Conservation (phyloP, 805 yeast genomes). For the Ogataea methanolica region DNA sequence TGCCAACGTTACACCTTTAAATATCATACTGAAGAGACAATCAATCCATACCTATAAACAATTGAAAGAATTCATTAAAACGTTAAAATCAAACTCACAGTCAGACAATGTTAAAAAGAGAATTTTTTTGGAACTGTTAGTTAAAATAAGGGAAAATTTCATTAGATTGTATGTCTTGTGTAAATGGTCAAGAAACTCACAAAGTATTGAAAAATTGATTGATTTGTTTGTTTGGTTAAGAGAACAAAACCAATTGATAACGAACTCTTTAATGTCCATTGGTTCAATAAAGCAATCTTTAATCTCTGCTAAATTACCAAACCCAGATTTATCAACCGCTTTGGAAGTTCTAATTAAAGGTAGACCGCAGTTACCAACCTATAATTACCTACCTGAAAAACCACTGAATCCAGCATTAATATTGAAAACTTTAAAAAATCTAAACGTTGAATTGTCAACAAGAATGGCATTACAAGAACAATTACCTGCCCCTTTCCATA, state of each 20-base stretch:
- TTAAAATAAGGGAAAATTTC: slow-evolving; percentile 75
- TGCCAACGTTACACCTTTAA: slow-evolving; percentile 62
- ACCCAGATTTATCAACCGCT: slow-evolving; percentile 85
- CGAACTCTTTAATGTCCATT: slow-evolving; percentile 60
- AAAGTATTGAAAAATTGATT: slow-evolving; percentile 68
- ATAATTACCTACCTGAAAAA: slow-evolving; percentile 47
- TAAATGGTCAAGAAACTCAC: slow-evolving; percentile 80
- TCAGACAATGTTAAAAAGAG: slow-evolving; percentile 63
- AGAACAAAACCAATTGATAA: slow-evolving; percentile 65
- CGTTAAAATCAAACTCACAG: slow-evolving; percentile 47
- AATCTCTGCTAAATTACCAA: slow-evolving; percentile 86
- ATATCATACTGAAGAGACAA: slow-evolving; percentile 53
- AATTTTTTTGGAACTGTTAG: slow-evolving; percentile 61
- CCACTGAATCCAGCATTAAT: slow-evolving; percentile 52
- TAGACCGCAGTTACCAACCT: slow-evolving; percentile 67
- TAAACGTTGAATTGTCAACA: slow-evolving; percentile 69
- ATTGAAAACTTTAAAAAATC: slow-evolving; percentile 55
- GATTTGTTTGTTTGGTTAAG: slow-evolving; percentile 87
- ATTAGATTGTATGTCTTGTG: slow-evolving; percentile 78
- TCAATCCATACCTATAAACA: slow-evolving; percentile 61
- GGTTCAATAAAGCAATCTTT: slow-evolving; percentile 66
- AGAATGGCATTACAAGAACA: slow-evolving; percentile 64
- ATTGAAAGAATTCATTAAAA: slow-evolving; percentile 55
- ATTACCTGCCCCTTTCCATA: slow-evolving; percentile 60
- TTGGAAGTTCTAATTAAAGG: slow-evolving; percentile 79